Base-by-base conservation (phyloP, 2,329 filamentous ascomycete species). In the Mycosphaerella sp. region DNA sequence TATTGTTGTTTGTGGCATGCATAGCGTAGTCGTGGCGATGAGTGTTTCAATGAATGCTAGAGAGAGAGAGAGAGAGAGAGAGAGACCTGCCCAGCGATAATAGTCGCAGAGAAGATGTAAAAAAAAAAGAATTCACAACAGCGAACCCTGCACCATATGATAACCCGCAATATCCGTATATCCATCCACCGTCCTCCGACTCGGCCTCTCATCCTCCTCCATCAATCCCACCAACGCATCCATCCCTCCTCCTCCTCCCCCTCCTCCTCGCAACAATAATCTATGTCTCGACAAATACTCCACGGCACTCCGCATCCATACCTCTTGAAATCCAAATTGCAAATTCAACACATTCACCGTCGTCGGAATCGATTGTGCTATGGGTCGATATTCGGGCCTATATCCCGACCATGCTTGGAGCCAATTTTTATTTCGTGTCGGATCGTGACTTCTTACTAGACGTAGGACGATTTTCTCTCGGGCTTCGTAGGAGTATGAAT, bases 111-210 rank as follows among this genome's bases (percentile, higher is more conserved):
- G 6, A 6, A 26, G 6, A 46, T 36, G 29, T 17, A 17, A 4
- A n/a, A 17, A 17, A 17, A 17, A 17, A 17, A 17, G 14, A 17
- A 29, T 34, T 39, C 38, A 49, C 12, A n/a, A 34, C 14, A n/a
- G 36, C 23, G n/a, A 38, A 49, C 47, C 52, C 36, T 55, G 53
- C 4, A 44, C 48, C 45, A 42, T 45, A 51, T 55, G 53, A 44
- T 55, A 51, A 6, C 53, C 53, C 2, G 53, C 48, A 42, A 55
- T 55, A 34, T 55, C 53, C 8, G 53, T 51, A 23, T 41, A 51
- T 2, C 42, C 45, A 36, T 48, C 39, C n/a, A 55, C 41, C 4
- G 48, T 55, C 29, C 40, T 51, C n/a, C 48, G 45, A 4, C 48
- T 48, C 3, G 39, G 17, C 38, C 9, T 48, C 8, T 36, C 45